Percentiles rank a stretch among this genome's conserved stretches.
These are phyloP conservation scores for Eurotiales sp. DNA, from an alignment of 2,329 filamentous ascomycete genomes.

Conservation along the genomic window DNA sequence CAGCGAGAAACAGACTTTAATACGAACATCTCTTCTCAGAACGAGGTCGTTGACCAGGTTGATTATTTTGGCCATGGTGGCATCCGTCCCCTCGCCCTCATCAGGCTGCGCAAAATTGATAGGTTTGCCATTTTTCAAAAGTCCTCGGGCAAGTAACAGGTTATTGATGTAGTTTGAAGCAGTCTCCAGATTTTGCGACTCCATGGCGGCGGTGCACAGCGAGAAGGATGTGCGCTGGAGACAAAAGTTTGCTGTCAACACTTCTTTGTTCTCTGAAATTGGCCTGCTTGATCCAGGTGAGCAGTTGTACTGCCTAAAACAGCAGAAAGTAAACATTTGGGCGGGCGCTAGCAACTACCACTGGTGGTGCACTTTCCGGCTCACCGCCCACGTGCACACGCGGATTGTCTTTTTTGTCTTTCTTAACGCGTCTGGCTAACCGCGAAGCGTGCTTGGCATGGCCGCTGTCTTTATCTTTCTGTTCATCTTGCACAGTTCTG, in stretches of 20 bases:
- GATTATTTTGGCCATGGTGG: constrained; percentile 81
- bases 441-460: too few species aligned
- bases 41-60: constrained; percentile 92
- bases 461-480: too few species aligned
- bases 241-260: not conserved
- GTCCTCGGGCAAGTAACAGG: constrained; percentile 59
- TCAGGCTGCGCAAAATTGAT: constrained; percentile 78
- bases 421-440: constrained; percentile 6
- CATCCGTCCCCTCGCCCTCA: constrained; percentile 57
- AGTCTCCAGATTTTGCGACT: constrained; percentile 52
- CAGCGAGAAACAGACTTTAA: constrained; percentile 2
- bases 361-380: not conserved
- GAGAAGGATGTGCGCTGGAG: not conserved
- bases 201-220: constrained; percentile 29
- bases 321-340: constrained; percentile 43
- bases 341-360: not conserved
- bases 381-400: constrained; percentile 16
- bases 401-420: not conserved
- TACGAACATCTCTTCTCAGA: constrained; percentile 75
- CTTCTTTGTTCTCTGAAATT: constrained; percentile 10
- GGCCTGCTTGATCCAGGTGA: too few species aligned
- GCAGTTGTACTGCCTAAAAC: constrained; percentile 29
- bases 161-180: constrained; percentile 65
- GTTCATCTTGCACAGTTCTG: too few species aligned
- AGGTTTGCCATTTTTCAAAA: constrained; percentile 54